These are phyloP conservation scores for Ganoderma meredithae DNA, from an alignment of 1,284 basidiomycete genomes.

Conservation along the genomic window DNA sequence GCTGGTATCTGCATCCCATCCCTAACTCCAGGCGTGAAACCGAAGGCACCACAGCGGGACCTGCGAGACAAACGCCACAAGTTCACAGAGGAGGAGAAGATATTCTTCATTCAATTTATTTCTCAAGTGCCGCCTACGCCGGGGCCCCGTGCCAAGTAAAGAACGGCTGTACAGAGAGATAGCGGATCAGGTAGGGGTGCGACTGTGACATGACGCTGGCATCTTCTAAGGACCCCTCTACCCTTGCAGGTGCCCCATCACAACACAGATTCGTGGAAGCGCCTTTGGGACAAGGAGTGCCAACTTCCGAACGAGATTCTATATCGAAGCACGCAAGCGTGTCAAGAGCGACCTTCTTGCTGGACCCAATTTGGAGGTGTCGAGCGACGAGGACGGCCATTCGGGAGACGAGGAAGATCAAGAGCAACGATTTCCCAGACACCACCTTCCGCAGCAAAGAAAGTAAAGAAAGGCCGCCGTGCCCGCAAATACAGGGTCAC, in stretches of 20 bases:
- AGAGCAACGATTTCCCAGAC: background rate
- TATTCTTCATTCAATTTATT: constrained; percentile 20
- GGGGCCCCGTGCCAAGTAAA: constrained; percentile 3
- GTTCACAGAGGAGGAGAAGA: constrained; percentile 17
- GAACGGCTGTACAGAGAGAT: constrained; percentile 15
- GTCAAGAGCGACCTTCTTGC: background rate
- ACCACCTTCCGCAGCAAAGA: background rate
- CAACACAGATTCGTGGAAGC: constrained; percentile 23
- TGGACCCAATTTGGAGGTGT: background rate
- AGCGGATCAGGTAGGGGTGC: constrained; percentile 15
- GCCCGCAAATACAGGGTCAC: constrained; percentile 13
- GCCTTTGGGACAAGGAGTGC: constrained; percentile 23
- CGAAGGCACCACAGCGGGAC: constrained; percentile 12
- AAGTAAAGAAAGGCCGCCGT: background rate
- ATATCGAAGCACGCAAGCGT: constrained; percentile 8
- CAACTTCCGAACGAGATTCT: constrained; percentile 23
- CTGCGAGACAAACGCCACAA: background rate
- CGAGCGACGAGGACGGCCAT: background rate
- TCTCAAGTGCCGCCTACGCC: constrained; percentile 20
- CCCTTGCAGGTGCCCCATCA: constrained; percentile 5
- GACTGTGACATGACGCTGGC: background rate
- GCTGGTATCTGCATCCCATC: constrained; percentile 15
- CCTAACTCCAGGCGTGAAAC: background rate
- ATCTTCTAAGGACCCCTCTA: background rate
- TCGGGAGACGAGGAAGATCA: background rate